These are phyloP conservation scores for Lotus japonicus DNA, from an alignment of 306 rosid species.

Conservation along the genomic window DNA sequence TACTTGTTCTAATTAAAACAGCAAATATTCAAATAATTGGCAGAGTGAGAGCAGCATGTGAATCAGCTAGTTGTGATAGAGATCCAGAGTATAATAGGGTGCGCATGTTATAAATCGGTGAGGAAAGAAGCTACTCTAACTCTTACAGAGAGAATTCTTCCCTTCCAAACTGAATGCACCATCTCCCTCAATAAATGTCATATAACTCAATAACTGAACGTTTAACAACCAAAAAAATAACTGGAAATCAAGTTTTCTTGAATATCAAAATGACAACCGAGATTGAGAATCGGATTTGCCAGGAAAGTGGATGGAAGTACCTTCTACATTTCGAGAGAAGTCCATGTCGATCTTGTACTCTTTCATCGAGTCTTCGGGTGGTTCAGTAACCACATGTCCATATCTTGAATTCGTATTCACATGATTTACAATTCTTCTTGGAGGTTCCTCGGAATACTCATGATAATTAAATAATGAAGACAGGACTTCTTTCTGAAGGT, in stretches of 20 bases:
- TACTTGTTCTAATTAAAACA: constrained; percentile 1
- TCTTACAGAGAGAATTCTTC: too few species aligned
- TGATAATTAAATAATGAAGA: constrained; percentile 45
- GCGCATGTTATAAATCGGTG: too few species aligned
- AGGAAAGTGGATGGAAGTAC: too few species aligned
- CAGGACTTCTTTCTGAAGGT: constrained; percentile 57
- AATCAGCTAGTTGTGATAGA: neutral
- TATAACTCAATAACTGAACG: too few species aligned
- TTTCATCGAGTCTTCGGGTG: constrained; percentile 36
- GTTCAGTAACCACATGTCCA: constrained; percentile 46
- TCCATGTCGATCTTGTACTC: constrained; percentile 29
- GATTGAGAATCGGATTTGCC: too few species aligned
- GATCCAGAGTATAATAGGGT: too few species aligned
- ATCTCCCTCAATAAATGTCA: too few species aligned
- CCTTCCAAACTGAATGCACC: too few species aligned
- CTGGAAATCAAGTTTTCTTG: too few species aligned
- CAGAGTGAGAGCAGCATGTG: constrained; percentile 3
- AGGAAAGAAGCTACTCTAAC: too few species aligned
- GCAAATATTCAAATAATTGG: neutral
- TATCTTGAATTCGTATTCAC: constrained; percentile 23
- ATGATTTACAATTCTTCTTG: constrained; percentile 30
- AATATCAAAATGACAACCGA: too few species aligned
- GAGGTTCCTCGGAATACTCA: constrained; percentile 33
- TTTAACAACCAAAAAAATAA: too few species aligned
- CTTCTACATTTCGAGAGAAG: constrained; percentile 29